Conservation (phyloP, 2,329 filamentous ascomycete genomes). For the Colletotrichum shisoi region DNA sequence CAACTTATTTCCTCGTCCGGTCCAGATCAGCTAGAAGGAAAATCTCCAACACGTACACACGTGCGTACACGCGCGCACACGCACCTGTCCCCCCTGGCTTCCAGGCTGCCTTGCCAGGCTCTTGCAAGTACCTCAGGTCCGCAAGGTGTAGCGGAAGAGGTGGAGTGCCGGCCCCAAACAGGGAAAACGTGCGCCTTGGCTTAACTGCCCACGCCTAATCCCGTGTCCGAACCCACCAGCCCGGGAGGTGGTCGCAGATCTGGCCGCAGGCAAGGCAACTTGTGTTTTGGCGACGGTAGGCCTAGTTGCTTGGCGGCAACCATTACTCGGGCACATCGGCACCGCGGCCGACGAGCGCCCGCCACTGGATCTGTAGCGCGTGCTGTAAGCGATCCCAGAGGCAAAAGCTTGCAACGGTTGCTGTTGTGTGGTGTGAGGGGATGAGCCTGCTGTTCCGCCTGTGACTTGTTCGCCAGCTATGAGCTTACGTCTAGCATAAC, state of each 20-base stretch:
- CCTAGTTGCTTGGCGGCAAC: background rate
- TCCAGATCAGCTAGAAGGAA: background rate
- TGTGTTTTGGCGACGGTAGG: conserved; percentile 3
- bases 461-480: background rate
- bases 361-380: background rate
- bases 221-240: conserved; percentile 38
- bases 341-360: background rate
- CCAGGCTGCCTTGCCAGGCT: conserved; percentile 15
- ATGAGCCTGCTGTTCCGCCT: background rate
- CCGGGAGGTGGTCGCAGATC: conserved; percentile 40
- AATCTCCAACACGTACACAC: conserved; percentile 1
- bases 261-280: conserved; percentile 37
- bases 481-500: background rate
- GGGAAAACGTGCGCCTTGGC: conserved; percentile 39
- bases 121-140: conserved; percentile 34
- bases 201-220: conserved; percentile 32
- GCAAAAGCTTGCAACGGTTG: background rate
- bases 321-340: background rate
- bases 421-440: background rate
- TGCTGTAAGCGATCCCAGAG: background rate
- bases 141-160: conserved; percentile 29
- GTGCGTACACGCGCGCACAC: no score
- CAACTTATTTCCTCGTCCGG: background rate
- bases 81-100: background rate
- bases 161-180: conserved; percentile 32